Evolutionary conservation across 2,329 filamentous ascomycete genomes (phyloP).

Genomic region (Canariomyces notabilis): DNA sequence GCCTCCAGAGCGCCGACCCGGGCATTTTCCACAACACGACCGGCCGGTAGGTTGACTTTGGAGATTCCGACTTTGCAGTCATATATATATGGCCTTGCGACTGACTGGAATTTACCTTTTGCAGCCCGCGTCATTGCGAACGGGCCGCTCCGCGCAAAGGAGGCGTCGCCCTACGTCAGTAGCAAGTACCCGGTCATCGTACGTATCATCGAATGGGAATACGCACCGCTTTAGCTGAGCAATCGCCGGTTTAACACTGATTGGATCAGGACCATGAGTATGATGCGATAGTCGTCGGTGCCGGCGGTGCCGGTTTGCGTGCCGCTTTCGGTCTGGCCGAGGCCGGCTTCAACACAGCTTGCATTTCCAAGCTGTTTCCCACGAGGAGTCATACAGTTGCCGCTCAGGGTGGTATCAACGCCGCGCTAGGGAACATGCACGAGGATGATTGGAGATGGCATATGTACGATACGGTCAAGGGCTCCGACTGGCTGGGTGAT

Average conservation of each 20-base stretch:
- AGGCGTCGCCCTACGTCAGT: slow-evolving; percentile 80
- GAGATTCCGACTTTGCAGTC: too few species aligned
- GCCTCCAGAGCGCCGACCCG: slow-evolving; percentile 58
- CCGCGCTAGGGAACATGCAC: slow-evolving; percentile 91
- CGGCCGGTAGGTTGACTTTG: slow-evolving; percentile 62
- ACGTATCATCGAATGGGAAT: slow-evolving; percentile 36
- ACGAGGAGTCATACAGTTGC: slow-evolving; percentile 82
- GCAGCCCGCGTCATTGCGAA: slow-evolving; percentile 80
- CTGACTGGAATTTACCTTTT: slow-evolving; percentile 12
- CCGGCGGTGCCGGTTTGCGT: slow-evolving; percentile 74
- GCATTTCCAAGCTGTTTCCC: slow-evolving; percentile 82
- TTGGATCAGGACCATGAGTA: slow-evolving; percentile 81
- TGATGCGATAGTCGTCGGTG: slow-evolving; percentile 91
- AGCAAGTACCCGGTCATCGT: slow-evolving; percentile 93
- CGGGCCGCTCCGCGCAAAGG: slow-evolving; percentile 83
- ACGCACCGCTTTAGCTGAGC: slow-evolving; percentile 8
- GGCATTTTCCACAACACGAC: slow-evolving; percentile 81
- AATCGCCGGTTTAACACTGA: slow-evolving; percentile 12
- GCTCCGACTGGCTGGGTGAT: slow-evolving; percentile 94
- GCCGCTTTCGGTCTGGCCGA: slow-evolving; percentile 82
- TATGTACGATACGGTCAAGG: slow-evolving; percentile 99
- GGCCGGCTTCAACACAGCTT: slow-evolving; percentile 84
- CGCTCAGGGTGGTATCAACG: slow-evolving; percentile 79
- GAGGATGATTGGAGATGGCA: slow-evolving; percentile 98
- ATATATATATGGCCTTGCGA: too few species aligned